These are phyloP conservation scores for Millerago galiae DNA, from an alignment of 805 yeast genomes.

Conservation along the genomic window DNA sequence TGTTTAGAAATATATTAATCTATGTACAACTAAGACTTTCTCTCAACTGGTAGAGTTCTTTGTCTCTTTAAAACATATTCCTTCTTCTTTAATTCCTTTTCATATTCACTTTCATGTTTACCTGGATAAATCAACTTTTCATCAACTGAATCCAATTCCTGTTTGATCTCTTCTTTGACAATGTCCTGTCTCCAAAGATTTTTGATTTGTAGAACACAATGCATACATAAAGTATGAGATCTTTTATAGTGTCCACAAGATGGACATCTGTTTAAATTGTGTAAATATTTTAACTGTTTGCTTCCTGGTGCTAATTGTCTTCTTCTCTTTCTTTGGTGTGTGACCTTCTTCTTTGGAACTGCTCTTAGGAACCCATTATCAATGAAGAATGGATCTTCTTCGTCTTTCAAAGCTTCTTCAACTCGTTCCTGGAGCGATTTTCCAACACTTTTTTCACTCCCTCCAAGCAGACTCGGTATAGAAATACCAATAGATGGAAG, in stretches of 20 bases:
- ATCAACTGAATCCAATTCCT: conserved; percentile 47
- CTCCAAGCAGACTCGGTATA: conserved; percentile 19
- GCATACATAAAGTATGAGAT: conserved; percentile 87
- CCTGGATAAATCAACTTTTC: conserved; percentile 70
- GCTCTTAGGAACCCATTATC: conserved; percentile 78
- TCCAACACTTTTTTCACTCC: conserved; percentile 1
- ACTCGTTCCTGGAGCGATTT: conserved; percentile 30
- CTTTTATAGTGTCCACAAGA: conserved; percentile 92
- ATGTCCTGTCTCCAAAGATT: conserved; percentile 49
- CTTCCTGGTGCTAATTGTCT: conserved; percentile 77
- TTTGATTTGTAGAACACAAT: conserved; percentile 80
- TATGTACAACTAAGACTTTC: conserved; percentile 10
- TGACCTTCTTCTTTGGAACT: conserved; percentile 89
- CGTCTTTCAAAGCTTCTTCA: conserved; percentile 24
- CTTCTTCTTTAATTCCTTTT: conserved; percentile 41
- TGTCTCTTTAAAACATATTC: conserved; percentile 52
- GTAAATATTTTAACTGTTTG: conserved; percentile 70
- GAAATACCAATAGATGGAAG: conserved; percentile 21
- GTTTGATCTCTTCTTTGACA: conserved; percentile 19
- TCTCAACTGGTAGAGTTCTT: conserved; percentile 47
- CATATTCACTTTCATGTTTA: conserved; percentile 43
- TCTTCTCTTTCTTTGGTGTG: conserved; percentile 80
- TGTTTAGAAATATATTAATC: conserved; percentile 20
- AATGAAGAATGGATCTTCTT: conserved; percentile 33
- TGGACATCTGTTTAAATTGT: conserved; percentile 84